A percentile compares a stretch with the other conserved stretches of the same genome.
Evolutionary conservation across 805 yeast species (phyloP).

Genomic region (Lachancea mirantina): DNA sequence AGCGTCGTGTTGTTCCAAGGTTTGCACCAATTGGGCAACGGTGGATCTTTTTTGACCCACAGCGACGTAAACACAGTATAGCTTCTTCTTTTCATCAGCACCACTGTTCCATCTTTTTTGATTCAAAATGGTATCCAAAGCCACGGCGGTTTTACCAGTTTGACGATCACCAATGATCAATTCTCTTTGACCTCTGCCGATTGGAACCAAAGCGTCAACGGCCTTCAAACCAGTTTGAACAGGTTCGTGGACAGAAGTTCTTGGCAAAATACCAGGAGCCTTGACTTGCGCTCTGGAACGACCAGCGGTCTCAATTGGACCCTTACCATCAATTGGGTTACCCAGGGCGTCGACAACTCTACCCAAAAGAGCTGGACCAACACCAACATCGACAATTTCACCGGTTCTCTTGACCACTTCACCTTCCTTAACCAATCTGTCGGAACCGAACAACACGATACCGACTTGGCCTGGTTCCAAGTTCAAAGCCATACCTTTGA

Average conservation of each 20-base stretch:
- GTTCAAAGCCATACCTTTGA: constrained; percentile 99
- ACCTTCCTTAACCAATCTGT: constrained; percentile 97
- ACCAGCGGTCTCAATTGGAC: constrained; percentile 84
- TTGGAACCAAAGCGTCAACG: constrained; percentile 97
- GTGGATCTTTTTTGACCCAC: constrained; percentile 99
- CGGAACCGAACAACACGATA: constrained; percentile 99
- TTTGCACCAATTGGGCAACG: constrained; percentile 98
- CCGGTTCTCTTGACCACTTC: constrained; percentile 99
- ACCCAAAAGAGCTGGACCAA: constrained; percentile 96
- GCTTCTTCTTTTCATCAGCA: constrained; percentile 90
- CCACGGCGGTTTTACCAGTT: constrained; percentile 99
- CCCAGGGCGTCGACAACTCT: constrained; percentile 99
- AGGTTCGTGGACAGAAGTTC: constrained; percentile 97
- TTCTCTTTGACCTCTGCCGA: constrained; percentile 99
- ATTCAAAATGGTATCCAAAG: constrained; percentile 95
- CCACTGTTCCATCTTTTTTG: constrained; percentile 99
- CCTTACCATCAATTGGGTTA: constrained; percentile 99
- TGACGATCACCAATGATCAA: constrained; percentile 99
- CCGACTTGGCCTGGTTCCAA: constrained; percentile 99
- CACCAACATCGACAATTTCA: constrained; percentile 97
- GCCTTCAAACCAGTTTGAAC: constrained; percentile 99
- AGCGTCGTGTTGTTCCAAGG: constrained; percentile 97
- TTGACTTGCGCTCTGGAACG: constrained; percentile 95
- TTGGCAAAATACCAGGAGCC: constrained; percentile 99
- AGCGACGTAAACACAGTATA: constrained; percentile 99